Evolutionary conservation across 495 filamentous ascomycete species (phyloP), one percentile per base, ranked within the genome.

Genomic region (Annulohypoxylon moriforme): DNA sequence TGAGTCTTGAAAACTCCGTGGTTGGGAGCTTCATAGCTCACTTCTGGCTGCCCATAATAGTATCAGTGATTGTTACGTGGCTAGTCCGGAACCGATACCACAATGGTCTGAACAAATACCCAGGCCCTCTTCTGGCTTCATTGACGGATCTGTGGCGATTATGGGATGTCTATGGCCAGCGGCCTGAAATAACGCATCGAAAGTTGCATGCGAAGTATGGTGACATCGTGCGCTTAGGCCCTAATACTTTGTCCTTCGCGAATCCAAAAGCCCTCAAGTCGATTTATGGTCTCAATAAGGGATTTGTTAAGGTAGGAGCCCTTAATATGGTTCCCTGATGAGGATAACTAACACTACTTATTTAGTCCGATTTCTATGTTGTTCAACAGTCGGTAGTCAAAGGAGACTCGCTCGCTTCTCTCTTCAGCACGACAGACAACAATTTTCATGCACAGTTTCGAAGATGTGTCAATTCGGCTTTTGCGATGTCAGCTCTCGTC

Each of bases 211-310:
- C 82, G 13, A 87, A 92, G 77, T 85, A 94, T 78, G 92, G 92
- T 11, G 86, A 90, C 66, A 82, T 94, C 4, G 89, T 94, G 4
- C 86, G 91, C 29, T 77, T 93, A 11, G 89, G 91, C 3, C 92
- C 92, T 11, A 89, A 91, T 65, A 82, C 83, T 0, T 77, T 93
- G 22, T 90, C 90, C 0, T 91, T 93, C 68, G 83, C 87, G 3
- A 86, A 92, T 70, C 90, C 91, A 0, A 83, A 84, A 56, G 88
- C 90, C 11, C 79, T 93, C 50, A 92, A 90, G 75, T 83, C 83
- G 7, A 94, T 96, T 27, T 96, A 94, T 74, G 90, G 93, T 1
- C 82, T 94, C 62, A 93, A 93, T 74, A 94, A 93, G 78, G 91
- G 91, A n/a, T 93, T 93, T 75, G 82, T 81, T 62, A 95, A 94